Conservation (phyloP, 2,329 filamentous ascomycete genomes). For the Thermomyces lanuginosus region DNA sequence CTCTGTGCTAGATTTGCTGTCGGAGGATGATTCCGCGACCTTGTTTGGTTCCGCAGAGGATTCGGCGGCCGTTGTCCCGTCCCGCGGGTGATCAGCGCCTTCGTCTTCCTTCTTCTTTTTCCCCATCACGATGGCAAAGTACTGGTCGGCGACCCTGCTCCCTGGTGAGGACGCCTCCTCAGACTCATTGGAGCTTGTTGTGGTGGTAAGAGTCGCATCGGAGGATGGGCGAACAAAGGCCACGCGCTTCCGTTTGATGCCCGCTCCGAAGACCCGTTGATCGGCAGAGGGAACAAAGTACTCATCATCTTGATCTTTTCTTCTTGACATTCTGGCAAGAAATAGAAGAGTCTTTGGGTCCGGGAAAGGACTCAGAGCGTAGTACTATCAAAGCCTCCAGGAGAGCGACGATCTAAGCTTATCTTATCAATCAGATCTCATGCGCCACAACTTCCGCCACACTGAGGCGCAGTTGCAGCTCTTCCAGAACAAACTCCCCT, state of each 20-base stretch:
- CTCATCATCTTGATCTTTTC: conserved; percentile 35
- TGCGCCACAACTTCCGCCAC: no score
- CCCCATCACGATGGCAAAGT: conserved; percentile 32
- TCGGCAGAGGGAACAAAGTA: conserved; percentile 43
- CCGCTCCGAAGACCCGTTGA: conserved; percentile 45
- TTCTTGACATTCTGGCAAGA: no score
- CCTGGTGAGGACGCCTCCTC: conserved; percentile 10
- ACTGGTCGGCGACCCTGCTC: conserved; percentile 23
- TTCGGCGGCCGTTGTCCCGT: background rate
- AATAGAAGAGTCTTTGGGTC: no score
- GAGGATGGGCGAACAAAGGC: conserved; percentile 41
- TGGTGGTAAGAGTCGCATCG: conserved; percentile 14
- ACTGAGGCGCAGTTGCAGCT: no score
- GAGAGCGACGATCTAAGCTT: no score
- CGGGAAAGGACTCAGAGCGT: no score
- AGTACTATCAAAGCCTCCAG: no score
- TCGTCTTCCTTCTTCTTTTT: conserved; percentile 8
- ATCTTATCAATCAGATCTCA: no score
- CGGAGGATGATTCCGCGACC: background rate
- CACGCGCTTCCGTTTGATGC: conserved; percentile 45
- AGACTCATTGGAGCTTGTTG: conserved; percentile 18
- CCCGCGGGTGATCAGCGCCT: background rate
- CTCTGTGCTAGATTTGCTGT: background rate
- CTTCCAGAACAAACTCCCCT: no score
- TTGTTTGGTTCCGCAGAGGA: background rate